phyloP scores from a whole-genome alignment of 2,329 filamentous ascomycete genomes.

The Emmonsia crescens region DNA sequence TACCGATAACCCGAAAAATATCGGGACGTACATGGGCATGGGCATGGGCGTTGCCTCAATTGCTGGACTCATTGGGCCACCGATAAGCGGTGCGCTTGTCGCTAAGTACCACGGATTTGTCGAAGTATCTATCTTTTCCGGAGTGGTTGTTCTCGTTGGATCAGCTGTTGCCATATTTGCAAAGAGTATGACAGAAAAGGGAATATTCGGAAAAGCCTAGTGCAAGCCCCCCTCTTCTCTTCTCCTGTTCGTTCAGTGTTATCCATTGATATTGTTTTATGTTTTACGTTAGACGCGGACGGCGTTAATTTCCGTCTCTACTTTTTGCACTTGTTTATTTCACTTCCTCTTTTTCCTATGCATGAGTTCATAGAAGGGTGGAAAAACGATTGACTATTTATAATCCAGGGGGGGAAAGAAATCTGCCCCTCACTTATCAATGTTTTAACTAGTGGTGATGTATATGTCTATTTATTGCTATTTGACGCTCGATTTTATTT shows the following conservation, averaged over 20 bases:
- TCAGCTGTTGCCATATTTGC: neutral
- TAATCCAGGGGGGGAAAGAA: neutral
- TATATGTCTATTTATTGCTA: neutral
- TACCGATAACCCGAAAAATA: slow-evolving; percentile 38
- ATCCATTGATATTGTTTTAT: neutral
- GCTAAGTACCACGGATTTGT: slow-evolving; percentile 14
- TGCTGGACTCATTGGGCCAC: slow-evolving; percentile 8
- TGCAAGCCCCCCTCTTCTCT: neutral
- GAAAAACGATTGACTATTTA: neutral
- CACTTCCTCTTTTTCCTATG: neutral
- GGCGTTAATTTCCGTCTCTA: neutral
- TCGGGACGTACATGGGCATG: slow-evolving; percentile 48
- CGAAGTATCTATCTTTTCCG: neutral
- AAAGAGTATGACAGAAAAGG: neutral
- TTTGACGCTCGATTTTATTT: neutral
- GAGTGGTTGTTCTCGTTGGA: neutral
- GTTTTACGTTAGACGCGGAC: neutral
- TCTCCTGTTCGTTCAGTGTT: neutral
- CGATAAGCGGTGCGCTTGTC: slow-evolving; percentile 9
- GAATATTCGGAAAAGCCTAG: neutral
- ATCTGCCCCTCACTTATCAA: neutral
- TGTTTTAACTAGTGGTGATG: neutral
- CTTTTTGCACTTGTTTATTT: neutral
- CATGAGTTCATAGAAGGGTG: neutral
- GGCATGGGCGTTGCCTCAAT: slow-evolving; percentile 5